Conservation (phyloP, 768 basidiomycete species). For the Saitozyma sp. region DNA sequence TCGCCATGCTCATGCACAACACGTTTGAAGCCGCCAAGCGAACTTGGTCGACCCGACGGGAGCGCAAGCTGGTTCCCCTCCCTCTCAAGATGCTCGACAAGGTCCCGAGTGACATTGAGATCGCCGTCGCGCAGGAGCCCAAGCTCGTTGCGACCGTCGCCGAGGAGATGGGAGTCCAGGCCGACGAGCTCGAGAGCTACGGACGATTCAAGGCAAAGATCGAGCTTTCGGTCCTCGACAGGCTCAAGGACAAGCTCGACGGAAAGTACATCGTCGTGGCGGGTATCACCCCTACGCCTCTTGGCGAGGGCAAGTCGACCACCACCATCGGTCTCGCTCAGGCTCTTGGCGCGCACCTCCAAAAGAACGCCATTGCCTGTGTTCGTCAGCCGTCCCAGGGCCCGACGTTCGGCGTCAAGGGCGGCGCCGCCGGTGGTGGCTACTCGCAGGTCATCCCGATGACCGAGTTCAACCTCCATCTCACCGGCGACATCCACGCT, state of each 20-base stretch:
- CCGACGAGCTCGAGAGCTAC: constrained; percentile 87
- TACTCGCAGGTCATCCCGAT: constrained; percentile 99
- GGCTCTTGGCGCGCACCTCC: constrained; percentile 90
- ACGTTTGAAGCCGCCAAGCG: constrained; percentile 81
- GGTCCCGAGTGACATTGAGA: constrained; percentile 95
- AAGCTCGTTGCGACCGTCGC: constrained; percentile 84
- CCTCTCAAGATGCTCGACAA: constrained; percentile 75
- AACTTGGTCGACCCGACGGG: constrained; percentile 68
- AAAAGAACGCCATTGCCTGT: constrained; percentile 89
- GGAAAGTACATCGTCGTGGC: constrained; percentile 97
- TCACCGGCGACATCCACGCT: constrained; percentile 87
- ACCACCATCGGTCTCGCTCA: constrained; percentile 96
- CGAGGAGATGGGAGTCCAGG: constrained; percentile 78
- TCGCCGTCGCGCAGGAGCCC: constrained; percentile 89
- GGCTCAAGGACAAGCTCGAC: constrained; percentile 77
- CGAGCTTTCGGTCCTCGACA: constrained; percentile 80
- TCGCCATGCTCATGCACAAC: constrained; percentile 96
- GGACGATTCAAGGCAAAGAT: constrained; percentile 98
- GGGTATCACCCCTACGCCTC: constrained; percentile 92
- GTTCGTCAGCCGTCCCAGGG: constrained; percentile 98
- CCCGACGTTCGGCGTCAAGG: constrained; percentile 98
- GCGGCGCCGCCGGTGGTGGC: constrained; percentile 95
- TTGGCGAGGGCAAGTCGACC: constrained; percentile 98
- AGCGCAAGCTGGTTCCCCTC: constrained; percentile 73
- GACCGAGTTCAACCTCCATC: constrained; percentile 93